Evolutionary conservation across 73 alveolate genomes (phyloP).

Genomic region (Paramecium caudatum): DNA sequence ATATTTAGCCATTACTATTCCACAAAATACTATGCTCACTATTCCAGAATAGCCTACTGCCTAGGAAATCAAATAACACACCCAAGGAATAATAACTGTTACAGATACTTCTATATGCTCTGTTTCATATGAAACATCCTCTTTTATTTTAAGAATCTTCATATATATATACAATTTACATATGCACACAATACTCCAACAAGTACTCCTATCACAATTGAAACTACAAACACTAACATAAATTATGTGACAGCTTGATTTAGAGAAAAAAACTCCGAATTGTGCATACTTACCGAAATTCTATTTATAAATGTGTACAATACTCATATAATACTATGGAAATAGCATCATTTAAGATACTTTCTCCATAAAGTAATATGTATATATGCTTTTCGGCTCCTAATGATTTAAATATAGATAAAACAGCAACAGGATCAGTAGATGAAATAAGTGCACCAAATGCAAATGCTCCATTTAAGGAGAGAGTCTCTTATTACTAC

Average conservation of each 20-base stretch:
- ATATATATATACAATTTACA: background rate
- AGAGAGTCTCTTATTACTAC: conserved; percentile 48
- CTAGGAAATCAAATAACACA: conserved; percentile 88
- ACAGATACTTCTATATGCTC: conserved; percentile 82
- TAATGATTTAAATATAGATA: conserved; percentile 83
- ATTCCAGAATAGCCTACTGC: conserved; percentile 88
- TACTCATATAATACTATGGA: conserved; percentile 76
- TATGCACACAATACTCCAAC: conserved; percentile 71
- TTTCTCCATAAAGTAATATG: conserved; percentile 91
- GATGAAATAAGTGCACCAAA: conserved; percentile 91
- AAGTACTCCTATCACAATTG: conserved; percentile 55
- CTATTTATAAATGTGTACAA: background rate
- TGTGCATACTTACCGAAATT: background rate
- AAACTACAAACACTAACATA: conserved; percentile 43
- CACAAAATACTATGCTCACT: conserved; percentile 91
- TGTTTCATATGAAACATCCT: conserved; percentile 55
- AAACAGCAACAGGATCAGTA: conserved; percentile 95
- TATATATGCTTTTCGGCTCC: conserved; percentile 82
- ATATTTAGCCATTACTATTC: conserved; percentile 89
- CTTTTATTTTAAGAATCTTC: conserved; percentile 60
- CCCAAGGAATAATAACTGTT: conserved; percentile 93
- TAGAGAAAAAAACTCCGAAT: conserved; percentile 15
- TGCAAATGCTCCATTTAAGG: conserved; percentile 81
- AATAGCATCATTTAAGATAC: conserved; percentile 92
- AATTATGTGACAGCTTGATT: conserved; percentile 45